Percentiles rank a stretch among this genome's conserved stretches.
These are phyloP conservation scores for Botryobasidium botryosum DNA, from an alignment of 768 basidiomycete species.

Conservation along the genomic window DNA sequence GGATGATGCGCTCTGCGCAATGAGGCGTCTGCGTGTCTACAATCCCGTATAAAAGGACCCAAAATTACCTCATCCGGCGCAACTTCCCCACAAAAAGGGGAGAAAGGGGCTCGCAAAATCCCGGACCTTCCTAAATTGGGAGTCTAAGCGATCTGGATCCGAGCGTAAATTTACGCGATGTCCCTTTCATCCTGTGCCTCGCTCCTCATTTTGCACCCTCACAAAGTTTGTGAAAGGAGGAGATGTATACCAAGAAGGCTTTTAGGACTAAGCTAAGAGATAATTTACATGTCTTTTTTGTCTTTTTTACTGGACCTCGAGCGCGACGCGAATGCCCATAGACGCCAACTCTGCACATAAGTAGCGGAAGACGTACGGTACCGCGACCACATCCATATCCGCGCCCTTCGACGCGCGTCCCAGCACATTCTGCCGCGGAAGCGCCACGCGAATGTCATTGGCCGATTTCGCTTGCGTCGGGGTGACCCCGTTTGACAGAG, in stretches of 20 bases:
- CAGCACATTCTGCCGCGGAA: conserved; percentile 52
- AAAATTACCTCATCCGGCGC: too few species aligned
- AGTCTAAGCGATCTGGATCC: too few species aligned
- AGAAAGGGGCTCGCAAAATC: too few species aligned
- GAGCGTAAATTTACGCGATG: too few species aligned
- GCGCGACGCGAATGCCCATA: conserved; percentile 88
- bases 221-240: not conserved
- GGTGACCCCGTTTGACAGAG: conserved; percentile 36
- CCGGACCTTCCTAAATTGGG: too few species aligned
- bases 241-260: conserved; percentile 25
- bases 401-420: conserved; percentile 44
- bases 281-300: not conserved
- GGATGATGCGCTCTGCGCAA: too few species aligned
- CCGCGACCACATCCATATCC: conserved; percentile 84
- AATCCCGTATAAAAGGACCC: too few species aligned
- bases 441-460: conserved; percentile 35
- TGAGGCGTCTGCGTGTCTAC: too few species aligned
- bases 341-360: conserved; percentile 93
- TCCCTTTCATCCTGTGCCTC: too few species aligned
- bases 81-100: too few species aligned
- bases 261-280: not conserved
- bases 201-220: too few species aligned
- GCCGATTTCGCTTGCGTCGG: conserved; percentile 14
- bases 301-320: conserved; percentile 34
- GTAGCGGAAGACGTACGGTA: conserved; percentile 90